Base-by-base conservation (phyloP, 495 filamentous ascomycete genomes). In the Alectoria sarmentosa region DNA sequence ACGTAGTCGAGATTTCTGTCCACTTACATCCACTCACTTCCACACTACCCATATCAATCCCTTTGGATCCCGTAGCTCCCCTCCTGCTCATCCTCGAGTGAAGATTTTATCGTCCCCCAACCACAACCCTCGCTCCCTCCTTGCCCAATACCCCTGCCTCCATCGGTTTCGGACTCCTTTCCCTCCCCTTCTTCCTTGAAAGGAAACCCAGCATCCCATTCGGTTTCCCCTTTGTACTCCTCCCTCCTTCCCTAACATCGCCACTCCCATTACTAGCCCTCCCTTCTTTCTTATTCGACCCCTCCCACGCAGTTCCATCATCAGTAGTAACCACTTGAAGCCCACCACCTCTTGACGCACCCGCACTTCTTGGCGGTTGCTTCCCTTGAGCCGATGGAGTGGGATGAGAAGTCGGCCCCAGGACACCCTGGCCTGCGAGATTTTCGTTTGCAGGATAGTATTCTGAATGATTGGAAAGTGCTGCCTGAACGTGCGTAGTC, bases 91-190 rank as follows among this genome's bases (percentile, higher is more conserved):
- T 28, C 13, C 26, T 15, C 26, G 2, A 6, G 26, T 17, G 48
- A 14, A 52, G 23, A 32, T 55, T 3, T 66, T 42, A 69, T 48
- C 67, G 54, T 13, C 64, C 64, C 21, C 67, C 59, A 60, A 90
- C 82, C 44, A 91, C 79, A 37, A 91, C 86, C 70, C 94, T 82
- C 26, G 94, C 92, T 10, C 94, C 94, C 72, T 98, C 94, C 71
- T 96, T 96, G 61, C 94, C 95, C 66, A 98, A 73, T 56, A 98
- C 92, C 58, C 94, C 94, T 23, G 90, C 80, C 73, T 98, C 94
- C 73, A 90, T 91, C 52, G 92, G 92, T 76, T 96, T 96, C 13
- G 94, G 94, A 72, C 92, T 96, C 71, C 89, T 84, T 58, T 91
- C 91, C 48, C 94, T 82, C 8, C 92, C 92, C 79, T 90, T 96